Base-by-base conservation (phyloP, 2,329 filamentous ascomycete genomes). In the Fusarium penzigii region DNA sequence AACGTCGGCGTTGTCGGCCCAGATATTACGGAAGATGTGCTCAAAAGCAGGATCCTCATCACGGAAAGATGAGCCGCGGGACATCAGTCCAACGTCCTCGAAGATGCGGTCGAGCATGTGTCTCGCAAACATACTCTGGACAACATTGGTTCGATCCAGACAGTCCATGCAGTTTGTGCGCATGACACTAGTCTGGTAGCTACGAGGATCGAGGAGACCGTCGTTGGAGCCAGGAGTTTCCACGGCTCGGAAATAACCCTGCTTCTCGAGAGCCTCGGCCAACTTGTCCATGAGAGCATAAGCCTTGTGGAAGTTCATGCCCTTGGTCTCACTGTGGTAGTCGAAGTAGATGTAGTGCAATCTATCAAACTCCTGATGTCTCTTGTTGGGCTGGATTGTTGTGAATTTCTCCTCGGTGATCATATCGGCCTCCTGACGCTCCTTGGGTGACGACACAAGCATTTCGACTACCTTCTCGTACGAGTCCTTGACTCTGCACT, bases 151-250 rank as follows among this genome's bases (percentile, higher is more conserved):
- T 48, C 94, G 89, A 72, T 99, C 94, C 13, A 99, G 83, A 62
- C 95, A 99, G 73, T 99, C 94, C 94, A 99, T 99, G 76, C 94
- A 99, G 72, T 99, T 99, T 39, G 94, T 97, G 48, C 94, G 87
- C 58, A 99, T 92, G 14, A 97, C 92, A 55, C 90, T 92, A 1
- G 86, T 90, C 78, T 99, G 94, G 58, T 84, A 81, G 56, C 84
- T 87, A 58, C 92, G 86, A 34, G 91, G 84, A 64, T 97, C 93
- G 12, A 97, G 80, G 16, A 83, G 84, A 29, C 88, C 89, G 52
- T 86, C 80, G 45, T 78, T 70, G 62, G 84, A 83, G 41, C 85
- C 89, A 2, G 92, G 90, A 77, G 88, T 89, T 70, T 97, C 91
- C 29, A 93, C 85, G 38, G 90, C 93, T 56, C 92, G 88, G 81